Percentiles rank a stretch among this genome's conserved stretches.
Evolutionary conservation across 108 stramenopile genomes (phyloP).

Genomic region (Aurantiochytrium sp.): DNA sequence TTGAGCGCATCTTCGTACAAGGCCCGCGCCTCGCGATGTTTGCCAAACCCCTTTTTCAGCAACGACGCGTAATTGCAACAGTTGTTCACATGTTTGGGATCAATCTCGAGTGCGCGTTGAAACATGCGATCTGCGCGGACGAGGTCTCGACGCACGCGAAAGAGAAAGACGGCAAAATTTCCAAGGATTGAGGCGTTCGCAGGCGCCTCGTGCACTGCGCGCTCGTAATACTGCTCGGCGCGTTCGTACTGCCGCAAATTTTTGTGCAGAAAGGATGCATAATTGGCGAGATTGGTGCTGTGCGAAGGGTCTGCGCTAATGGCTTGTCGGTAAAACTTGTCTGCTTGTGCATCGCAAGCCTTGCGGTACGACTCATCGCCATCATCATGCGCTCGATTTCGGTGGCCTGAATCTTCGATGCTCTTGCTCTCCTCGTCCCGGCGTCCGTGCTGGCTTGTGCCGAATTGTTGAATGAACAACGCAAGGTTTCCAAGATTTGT

Average conservation of each 20-base stretch:
- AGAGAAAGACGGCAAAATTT: background rate
- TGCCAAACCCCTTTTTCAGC: background rate
- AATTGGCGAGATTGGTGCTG: background rate
- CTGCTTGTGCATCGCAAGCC: background rate
- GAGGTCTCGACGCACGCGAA: background rate
- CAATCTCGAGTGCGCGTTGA: background rate
- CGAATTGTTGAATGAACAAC: background rate
- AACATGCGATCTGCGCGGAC: background rate
- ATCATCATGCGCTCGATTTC: background rate
- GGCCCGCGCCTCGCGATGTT: background rate
- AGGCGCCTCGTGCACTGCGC: background rate
- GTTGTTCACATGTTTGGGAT: background rate
- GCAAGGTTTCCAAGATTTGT: background rate
- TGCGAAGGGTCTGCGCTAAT: background rate
- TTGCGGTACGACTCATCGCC: background rate
- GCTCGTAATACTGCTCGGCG: background rate
- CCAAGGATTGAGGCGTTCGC: background rate
- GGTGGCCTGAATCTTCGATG: background rate
- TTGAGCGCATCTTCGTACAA: background rate
- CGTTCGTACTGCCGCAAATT: background rate
- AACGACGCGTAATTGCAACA: background rate
- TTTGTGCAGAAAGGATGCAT: slow-evolving; percentile 1
- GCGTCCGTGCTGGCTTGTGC: background rate
- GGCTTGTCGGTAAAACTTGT: background rate
- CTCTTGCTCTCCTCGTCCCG: no score